Evolutionary conservation across 139 green algal genomes (phyloP), one percentile per base, ranked within the genome.

Genomic region (Medakamo hakoo): DNA sequence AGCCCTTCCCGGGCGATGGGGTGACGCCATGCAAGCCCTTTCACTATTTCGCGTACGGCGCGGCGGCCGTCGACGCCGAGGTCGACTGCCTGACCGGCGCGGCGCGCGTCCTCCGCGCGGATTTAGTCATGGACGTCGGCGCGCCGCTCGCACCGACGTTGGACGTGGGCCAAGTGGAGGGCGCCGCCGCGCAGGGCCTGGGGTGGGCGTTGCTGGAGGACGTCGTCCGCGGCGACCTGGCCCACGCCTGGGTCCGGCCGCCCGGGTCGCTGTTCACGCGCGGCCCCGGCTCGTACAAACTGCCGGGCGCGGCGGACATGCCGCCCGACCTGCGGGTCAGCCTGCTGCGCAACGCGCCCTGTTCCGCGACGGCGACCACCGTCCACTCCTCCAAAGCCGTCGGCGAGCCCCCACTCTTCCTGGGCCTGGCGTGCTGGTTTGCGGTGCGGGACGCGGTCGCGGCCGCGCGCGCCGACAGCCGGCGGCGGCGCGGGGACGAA

Each of bases 141-240:
- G 83, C 88, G 64, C 82, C 85, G 9, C 76, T 98, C 55, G 98
- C 98, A 76, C 91, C 91, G 2, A 84, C 90, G 67, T 94, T 98
- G 48, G 91, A 98, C 79, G 86, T 98, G 24, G 91, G 91, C 0
- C 82, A 95, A 83, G 80, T 97, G 32, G 91, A 97, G 74, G 91
- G 91, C 55, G 91, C 80, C 16, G 97, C 96, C 67, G 67, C 76
- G 65, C 90, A 97, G 76, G 91, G 91, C 60, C 80, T 98, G 82
- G 91, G 91, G 23, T 98, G 90, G 91, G 68, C 79, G 55, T 87
- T 81, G 61, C 78, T 97, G 9, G 92, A 98, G 82, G 92, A 98
- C 82, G 70, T 98, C 63, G 78, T 90, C 64, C 97, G 90, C 86
- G 92, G 91, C 1, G 91, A 98, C 75, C 73, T 75, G 48, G 65